These are phyloP conservation scores for Blastomyces gilchristii DNA, from an alignment of 2,329 filamentous ascomycete genomes.

Conservation along the genomic window DNA sequence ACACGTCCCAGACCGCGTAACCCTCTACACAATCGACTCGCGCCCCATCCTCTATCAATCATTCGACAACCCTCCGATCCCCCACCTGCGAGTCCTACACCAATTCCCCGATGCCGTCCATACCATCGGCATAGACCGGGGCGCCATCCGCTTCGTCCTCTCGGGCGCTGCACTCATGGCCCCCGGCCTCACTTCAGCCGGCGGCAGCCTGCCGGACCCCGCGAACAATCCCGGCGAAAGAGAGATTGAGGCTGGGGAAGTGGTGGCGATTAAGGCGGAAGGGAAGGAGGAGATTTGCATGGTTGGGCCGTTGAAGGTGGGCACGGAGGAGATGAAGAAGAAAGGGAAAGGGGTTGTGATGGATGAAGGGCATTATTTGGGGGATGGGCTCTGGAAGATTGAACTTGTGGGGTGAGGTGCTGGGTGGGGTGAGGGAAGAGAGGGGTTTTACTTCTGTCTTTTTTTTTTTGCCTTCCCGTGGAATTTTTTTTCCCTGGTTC, in stretches of 20 bases:
- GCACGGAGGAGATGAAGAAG: conserved; percentile 83
- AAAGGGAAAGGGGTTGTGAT: conserved; percentile 92
- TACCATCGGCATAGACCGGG: conserved; percentile 80
- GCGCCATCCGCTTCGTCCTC: conserved; percentile 92
- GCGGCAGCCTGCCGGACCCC: conserved; percentile 63
- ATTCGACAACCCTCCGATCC: conserved; percentile 64
- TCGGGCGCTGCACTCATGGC: conserved; percentile 93
- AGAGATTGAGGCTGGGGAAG: conserved; percentile 67
- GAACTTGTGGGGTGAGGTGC: conserved; percentile 29
- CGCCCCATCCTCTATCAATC: conserved; percentile 88
- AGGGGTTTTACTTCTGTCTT: conserved; percentile 24
- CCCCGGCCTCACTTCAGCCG: conserved; percentile 74
- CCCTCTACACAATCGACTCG: conserved; percentile 71
- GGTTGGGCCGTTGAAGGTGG: conserved; percentile 70
- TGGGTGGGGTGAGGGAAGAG: not conserved
- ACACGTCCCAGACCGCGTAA: conserved; percentile 65
- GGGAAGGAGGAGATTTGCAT: conserved; percentile 88
- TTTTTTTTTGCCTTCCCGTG: not conserved
- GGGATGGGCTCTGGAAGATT: conserved; percentile 85
- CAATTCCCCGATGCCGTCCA: conserved; percentile 77
- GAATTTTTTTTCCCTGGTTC: not conserved
- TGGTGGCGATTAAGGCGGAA: conserved; percentile 83
- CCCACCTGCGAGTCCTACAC: conserved; percentile 83
- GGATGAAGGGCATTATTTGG: conserved; percentile 85
- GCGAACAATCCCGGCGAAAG: conserved; percentile 29